Evolutionary conservation across 371 early-diverging fungal species (phyloP), one percentile per base, ranked within the genome.

Genomic region (Phascolomyces articulosus): DNA sequence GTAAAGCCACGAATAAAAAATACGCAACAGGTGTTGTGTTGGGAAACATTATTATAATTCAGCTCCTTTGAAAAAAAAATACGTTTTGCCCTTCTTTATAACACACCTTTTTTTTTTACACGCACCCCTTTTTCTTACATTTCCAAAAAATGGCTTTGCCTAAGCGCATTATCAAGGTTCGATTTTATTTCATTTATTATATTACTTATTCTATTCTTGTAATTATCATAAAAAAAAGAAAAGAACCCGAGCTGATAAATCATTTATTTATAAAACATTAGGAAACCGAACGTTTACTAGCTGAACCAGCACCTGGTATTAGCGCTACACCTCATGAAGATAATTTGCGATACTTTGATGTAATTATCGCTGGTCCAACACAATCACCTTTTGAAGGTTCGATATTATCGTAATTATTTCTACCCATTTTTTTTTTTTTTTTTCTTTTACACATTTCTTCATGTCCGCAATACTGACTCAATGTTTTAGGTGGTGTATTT

Each of bases 341-440:
- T 66, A 98, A 97, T 73, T 82, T 97, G 67, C 91, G 98, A 24
- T 97, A 98, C 77, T 97, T 98, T 85, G 96, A 98, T 84, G 99
- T 99, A 40, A 78, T 93, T 58, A 98, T 99, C 70, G 87, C 93
- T 47, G 99, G 99, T 4, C 99, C 99, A 26, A 69, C 78, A 31
- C 93, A 95, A 77, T 98, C 99, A 26, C 97, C 99, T 4, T 99
- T 96, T 79, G 98, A 98, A 91, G 98, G 98, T 95, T 47, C n/a
- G 47, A 47, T 47, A 47, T n/a, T 34, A 34, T 34, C 34, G 34
- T 34, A 34, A 34, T 34, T 34, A 34, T 34, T 34, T 34, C 11
- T 34, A 34, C 34, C 6, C 34, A 34, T 34, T 34, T 34, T 34
- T 34, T 31, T 31, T 31, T 31, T 31, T 31, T 31, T 56, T 38